A percentile compares a stretch with the other conserved stretches of the same genome.
Conservation (phyloP, 2,329 filamentous ascomycete genomes). For the Neofusicoccum parvum region DNA sequence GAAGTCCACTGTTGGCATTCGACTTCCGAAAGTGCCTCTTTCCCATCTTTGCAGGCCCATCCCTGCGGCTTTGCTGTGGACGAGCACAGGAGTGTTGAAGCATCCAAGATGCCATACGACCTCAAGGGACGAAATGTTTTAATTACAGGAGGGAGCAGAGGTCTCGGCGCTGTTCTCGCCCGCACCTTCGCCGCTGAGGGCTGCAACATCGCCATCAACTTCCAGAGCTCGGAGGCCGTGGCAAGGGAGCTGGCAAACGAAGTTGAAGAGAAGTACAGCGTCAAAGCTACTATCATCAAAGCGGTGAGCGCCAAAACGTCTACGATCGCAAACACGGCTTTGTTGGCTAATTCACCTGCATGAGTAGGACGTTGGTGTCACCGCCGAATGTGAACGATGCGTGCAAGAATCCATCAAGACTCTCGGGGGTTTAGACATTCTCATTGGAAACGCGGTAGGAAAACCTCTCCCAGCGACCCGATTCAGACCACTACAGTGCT, state of each 20-base stretch:
- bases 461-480: not conserved
- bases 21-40: too few relatives aligned
- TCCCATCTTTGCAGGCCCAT: too few relatives aligned
- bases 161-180: slow-evolving; percentile 70
- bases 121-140: slow-evolving; percentile 64
- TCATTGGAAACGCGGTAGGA: slow-evolving; percentile 73
- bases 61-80: too few relatives aligned
- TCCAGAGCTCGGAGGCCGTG: slow-evolving; percentile 61
- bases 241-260: slow-evolving; percentile 62
- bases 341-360: too few relatives aligned
- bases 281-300: slow-evolving; percentile 60
- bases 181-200: slow-evolving; percentile 69
- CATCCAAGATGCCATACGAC: slow-evolving; percentile 59
- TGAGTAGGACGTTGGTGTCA: slow-evolving; percentile 61
- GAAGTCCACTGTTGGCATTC: too few relatives aligned
- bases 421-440: slow-evolving; percentile 73
- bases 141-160: slow-evolving; percentile 67
- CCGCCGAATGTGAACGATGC: slow-evolving; percentile 60
- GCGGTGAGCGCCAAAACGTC: slow-evolving; percentile 50
- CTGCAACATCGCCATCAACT: slow-evolving; percentile 74
- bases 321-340: too few relatives aligned
- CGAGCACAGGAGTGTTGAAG: too few relatives aligned
- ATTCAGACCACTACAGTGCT: not conserved
- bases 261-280: slow-evolving; percentile 54
- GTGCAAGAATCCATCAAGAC: slow-evolving; percentile 61